Percentiles rank a stretch among this genome's conserved stretches.
These are phyloP conservation scores for Diversispora epigaea DNA, from an alignment of 192 early-diverging fungal species.

Conservation along the genomic window DNA sequence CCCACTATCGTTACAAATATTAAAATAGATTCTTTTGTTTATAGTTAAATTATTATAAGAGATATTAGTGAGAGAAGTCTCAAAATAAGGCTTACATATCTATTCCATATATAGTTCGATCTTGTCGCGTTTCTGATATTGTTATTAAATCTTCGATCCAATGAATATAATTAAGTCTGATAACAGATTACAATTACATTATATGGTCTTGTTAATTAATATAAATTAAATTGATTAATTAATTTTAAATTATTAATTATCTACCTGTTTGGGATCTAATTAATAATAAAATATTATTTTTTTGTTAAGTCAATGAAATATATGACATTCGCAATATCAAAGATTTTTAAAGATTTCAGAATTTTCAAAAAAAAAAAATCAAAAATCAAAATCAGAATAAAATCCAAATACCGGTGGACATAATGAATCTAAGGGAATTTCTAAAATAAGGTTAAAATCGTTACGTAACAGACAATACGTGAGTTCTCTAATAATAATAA, in stretches of 20 bases:
- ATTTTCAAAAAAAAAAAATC: neutral
- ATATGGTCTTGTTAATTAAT: neutral
- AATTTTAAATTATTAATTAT: neutral
- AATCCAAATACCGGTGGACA: constrained; percentile 60
- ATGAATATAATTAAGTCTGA: constrained; percentile 68
- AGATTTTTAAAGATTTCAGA: too few relatives aligned
- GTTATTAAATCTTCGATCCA: constrained; percentile 65
- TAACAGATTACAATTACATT: neutral
- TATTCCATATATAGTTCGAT: constrained; percentile 44
- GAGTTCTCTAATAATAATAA: constrained; percentile 48
- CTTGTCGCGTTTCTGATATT: constrained; percentile 25
- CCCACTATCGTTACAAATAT: constrained; percentile 51
- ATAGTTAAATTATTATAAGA: neutral
- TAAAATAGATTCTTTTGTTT: neutral
- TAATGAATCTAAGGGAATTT: constrained; percentile 66
- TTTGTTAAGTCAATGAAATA: too few relatives aligned
- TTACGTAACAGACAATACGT: constrained; percentile 58
- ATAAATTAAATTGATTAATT: neutral
- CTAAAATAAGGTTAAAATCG: constrained; percentile 63
- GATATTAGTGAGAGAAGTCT: neutral
- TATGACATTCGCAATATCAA: too few relatives aligned
- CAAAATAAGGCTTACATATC: constrained; percentile 55
- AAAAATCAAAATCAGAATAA: constrained; percentile 6
- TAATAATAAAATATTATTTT: neutral
- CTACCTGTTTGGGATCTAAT: constrained; percentile 41